phyloP scores from a whole-genome alignment of 1,284 basidiomycete species.

The Ustilago nuda region DNA sequence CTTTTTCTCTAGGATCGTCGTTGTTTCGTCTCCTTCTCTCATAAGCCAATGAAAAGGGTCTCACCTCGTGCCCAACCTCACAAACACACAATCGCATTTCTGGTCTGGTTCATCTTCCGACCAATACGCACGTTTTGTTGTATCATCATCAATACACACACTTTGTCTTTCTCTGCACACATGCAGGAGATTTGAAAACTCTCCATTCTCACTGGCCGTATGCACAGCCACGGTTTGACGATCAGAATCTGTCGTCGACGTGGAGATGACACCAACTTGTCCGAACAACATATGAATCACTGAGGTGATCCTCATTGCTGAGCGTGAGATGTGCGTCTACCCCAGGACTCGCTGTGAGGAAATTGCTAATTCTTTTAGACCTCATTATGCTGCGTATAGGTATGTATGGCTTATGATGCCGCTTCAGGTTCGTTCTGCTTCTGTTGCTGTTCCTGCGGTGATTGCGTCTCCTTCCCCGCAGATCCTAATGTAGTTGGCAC shows the following conservation, averaged over 20 bases:
- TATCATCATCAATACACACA: slow-evolving; percentile 20
- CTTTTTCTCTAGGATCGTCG: slow-evolving; percentile 20
- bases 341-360: too few relatives aligned
- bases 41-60: slow-evolving; percentile 18
- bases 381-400: too few relatives aligned
- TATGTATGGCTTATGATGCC: neutral
- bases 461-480: neutral
- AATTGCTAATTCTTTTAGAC: too few relatives aligned
- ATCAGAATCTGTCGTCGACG: neutral
- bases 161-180: neutral
- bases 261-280: neutral
- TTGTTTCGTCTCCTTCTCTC: slow-evolving; percentile 3
- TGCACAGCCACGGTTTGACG: neutral
- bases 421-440: neutral
- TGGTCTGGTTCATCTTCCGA: slow-evolving; percentile 11
- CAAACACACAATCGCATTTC: slow-evolving; percentile 12
- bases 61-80: neutral
- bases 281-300: too few relatives aligned
- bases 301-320: too few relatives aligned
- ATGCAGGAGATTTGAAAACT: neutral
- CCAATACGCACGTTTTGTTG: slow-evolving; percentile 12
- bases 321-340: too few relatives aligned
- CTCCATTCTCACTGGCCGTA: neutral
- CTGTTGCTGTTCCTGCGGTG: neutral
- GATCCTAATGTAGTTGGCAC: neutral